Conservation (phyloP, 371 early-diverging fungal genomes). For the Mucor lusitanicus region DNA sequence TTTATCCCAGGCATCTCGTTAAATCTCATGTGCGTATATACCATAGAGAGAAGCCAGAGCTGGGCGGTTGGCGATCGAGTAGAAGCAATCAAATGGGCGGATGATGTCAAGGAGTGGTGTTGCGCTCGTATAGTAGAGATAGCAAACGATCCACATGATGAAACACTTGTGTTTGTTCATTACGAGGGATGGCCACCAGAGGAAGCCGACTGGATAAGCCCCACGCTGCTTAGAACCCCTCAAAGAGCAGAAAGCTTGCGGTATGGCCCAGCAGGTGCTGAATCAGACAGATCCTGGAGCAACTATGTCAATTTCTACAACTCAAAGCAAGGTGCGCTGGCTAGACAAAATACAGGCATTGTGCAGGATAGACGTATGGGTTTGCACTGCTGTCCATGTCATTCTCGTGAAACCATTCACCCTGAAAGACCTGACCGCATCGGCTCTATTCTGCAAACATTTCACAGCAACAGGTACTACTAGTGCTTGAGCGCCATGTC, state of each 20-base stretch:
- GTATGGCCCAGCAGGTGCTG: conserved; percentile 56
- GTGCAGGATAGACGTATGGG: conserved; percentile 62
- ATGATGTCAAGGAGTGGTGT: conserved; percentile 40
- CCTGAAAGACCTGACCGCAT: conserved; percentile 69
- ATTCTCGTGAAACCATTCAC: conserved; percentile 58
- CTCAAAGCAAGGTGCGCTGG: conserved; percentile 43
- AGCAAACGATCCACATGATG: conserved; percentile 15
- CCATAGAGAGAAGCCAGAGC: conserved; percentile 11
- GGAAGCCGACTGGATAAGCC: conserved; percentile 64
- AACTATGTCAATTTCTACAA: conserved; percentile 59
- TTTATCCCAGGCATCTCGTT: not conserved
- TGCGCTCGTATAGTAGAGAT: conserved; percentile 45
- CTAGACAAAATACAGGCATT: conserved; percentile 59
- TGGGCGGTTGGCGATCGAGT: conserved; percentile 42
- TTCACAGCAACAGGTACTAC: conserved; percentile 42
- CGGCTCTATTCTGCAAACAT: conserved; percentile 35
- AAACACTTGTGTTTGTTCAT: conserved; percentile 49
- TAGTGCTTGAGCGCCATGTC: not conserved
- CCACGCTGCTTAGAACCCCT: conserved; percentile 29
- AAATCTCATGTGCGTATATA: too few species aligned
- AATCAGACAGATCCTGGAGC: conserved; percentile 54
- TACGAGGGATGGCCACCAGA: conserved; percentile 66
- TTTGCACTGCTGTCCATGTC: conserved; percentile 62
- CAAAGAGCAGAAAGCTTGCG: conserved; percentile 9
- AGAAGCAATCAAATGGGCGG: conserved; percentile 43